A percentile compares a stretch with the other conserved stretches of the same genome.
These are phyloP conservation scores for Diaporthe australafricana DNA, from an alignment of 2,329 filamentous ascomycete species.

Conservation along the genomic window DNA sequence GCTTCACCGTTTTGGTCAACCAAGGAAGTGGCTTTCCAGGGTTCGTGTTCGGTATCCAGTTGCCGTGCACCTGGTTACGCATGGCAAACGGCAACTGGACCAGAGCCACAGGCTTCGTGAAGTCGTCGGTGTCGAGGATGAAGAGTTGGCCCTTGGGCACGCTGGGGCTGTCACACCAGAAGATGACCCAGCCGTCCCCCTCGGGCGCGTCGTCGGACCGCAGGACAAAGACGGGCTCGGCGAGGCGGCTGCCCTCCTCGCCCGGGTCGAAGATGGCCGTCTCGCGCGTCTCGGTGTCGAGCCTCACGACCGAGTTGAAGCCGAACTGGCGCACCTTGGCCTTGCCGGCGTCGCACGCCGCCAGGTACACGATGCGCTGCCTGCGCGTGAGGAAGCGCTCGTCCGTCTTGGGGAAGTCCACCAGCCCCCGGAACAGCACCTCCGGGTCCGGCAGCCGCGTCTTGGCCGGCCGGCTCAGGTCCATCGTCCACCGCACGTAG, in stretches of 20 bases:
- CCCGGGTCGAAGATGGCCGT: constrained; percentile 49
- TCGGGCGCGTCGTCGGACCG: constrained; percentile 47
- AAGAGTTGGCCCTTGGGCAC: constrained; percentile 42
- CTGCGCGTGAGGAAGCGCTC: constrained; percentile 57
- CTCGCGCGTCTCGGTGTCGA: constrained; percentile 43
- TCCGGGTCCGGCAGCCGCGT: constrained; percentile 42
- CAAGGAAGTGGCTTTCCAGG: neutral
- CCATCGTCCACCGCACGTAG: constrained; percentile 48
- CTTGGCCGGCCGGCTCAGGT: constrained; percentile 52
- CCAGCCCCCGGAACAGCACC: constrained; percentile 36
- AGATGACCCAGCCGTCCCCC: constrained; percentile 56
- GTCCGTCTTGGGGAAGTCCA: constrained; percentile 51
- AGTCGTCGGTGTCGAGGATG: constrained; percentile 41
- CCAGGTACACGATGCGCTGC: constrained; percentile 49
- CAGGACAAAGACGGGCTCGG: constrained; percentile 58
- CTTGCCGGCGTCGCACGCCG: constrained; percentile 45
- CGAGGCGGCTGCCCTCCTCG: constrained; percentile 43
- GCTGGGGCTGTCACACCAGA: constrained; percentile 44
- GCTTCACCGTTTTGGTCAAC: neutral
- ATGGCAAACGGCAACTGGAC: constrained; percentile 39
- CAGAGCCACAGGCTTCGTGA: constrained; percentile 37
- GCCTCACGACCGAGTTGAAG: constrained; percentile 49
- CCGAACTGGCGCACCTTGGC: constrained; percentile 42
- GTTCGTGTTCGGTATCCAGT: constrained; percentile 39
- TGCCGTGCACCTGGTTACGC: constrained; percentile 41